Evolutionary conservation across 1,139 yeast genomes (phyloP), one percentile per base, ranked within the genome.

Genomic region (Pichia sorboxylosa): DNA sequence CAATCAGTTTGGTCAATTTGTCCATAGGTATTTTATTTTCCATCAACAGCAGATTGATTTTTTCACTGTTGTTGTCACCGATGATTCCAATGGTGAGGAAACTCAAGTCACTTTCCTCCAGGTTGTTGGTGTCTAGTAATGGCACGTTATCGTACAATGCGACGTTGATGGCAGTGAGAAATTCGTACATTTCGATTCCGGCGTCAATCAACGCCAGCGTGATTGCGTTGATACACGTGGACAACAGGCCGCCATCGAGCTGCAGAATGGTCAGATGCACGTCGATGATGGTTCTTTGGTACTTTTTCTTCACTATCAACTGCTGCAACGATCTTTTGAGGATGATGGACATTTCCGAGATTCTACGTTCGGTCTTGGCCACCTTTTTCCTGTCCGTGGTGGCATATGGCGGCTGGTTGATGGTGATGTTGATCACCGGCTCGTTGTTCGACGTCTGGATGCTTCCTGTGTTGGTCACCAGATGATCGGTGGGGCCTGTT

Each of bases 111-210:
- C 62, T 64, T 51, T 85, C 96, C 54, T 92, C 98, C 40, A 82
- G 55, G 9, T 76, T 64, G 52, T 82, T 84, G 36, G 90, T 69
- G 53, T 90, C 98, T 36, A 90, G 61, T 39, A 90, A 59, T 11
- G 94, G 85, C 8, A 58, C 59, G 11, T 73, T 68, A 38, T 70
- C 72, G 49, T 74, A 78, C 25, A 83, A 58, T 0, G 96, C 97
- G 6, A 87, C 82, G 23, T 79, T 68, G 23, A 84, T 68, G 4
- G 94, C 76, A 32, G 85, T 70, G 11, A 90, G 80, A 51, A 83
- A 87, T 52, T 90, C 97, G 49, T 80, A 80, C 83, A 90, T 79
- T 13, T 96, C 82, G 28, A 90, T 77, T 29, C 98, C 98, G 1
- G 97, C 96, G 57, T 92, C 97, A 29, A 90, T 74, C 31, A 90